A percentile compares a stretch with the other conserved stretches of the same genome.
Evolutionary conservation across 352 stramenopile species (phyloP).

Genomic region (Phytopythium chamaehyphon): DNA sequence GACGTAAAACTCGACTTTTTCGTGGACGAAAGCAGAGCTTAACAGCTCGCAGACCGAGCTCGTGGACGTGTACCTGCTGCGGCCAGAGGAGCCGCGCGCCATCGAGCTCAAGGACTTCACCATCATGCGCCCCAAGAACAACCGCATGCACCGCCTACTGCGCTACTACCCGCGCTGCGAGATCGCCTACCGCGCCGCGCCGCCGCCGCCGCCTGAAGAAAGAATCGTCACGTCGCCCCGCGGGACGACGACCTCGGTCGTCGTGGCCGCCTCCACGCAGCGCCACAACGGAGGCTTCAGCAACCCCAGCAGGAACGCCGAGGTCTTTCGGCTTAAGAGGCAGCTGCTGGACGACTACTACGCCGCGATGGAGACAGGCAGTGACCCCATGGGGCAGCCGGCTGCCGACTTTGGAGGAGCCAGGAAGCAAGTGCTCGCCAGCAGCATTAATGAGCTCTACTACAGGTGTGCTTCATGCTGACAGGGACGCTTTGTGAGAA

Average conservation of each 20-base stretch:
- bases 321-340: slow-evolving; percentile 70
- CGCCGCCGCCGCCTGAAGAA: slow-evolving; percentile 44
- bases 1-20: no score
- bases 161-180: slow-evolving; percentile 61
- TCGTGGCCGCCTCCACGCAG: slow-evolving; percentile 30
- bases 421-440: background rate
- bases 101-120: slow-evolving; percentile 78
- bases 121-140: slow-evolving; percentile 81
- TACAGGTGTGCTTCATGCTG: no score
- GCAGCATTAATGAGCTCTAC: background rate
- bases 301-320: slow-evolving; percentile 61
- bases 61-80: slow-evolving; percentile 72
- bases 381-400: background rate
- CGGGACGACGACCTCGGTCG: slow-evolving; percentile 43
- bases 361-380: slow-evolving; percentile 12
- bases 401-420: background rate
- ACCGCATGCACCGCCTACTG: slow-evolving; percentile 69
- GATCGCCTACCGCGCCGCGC: slow-evolving; percentile 67
- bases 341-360: slow-evolving; percentile 59
- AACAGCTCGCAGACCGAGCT: slow-evolving; percentile 46
- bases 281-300: slow-evolving; percentile 72
- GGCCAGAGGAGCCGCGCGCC: slow-evolving; percentile 53
- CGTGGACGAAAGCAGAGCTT: background rate
- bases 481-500: no score
- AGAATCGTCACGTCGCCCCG: slow-evolving; percentile 48